Percentiles rank a stretch among this genome's conserved stretches.
Conservation (phyloP, 192 early-diverging fungal genomes). For the Entomortierella parvispora region DNA sequence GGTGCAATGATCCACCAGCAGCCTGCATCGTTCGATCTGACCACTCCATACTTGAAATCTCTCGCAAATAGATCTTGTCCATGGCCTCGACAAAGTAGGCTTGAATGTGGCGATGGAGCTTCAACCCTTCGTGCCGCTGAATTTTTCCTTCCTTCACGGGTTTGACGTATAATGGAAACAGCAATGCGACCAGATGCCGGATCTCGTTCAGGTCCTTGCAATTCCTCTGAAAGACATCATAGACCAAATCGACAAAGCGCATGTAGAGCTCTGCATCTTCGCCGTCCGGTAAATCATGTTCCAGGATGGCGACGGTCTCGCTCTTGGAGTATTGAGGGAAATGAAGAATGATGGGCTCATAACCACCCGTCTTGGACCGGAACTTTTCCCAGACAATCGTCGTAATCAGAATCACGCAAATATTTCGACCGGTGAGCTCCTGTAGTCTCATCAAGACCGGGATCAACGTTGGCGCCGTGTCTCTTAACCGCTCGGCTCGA, state of each 20-base stretch:
- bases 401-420: constrained; percentile 79
- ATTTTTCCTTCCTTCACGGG: constrained; percentile 81
- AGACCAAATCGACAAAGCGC: constrained; percentile 82
- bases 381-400: constrained; percentile 84
- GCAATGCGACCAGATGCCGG: constrained; percentile 78
- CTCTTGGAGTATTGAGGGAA: constrained; percentile 81
- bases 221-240: constrained; percentile 82
- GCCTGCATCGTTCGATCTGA: constrained; percentile 49
- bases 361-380: constrained; percentile 68
- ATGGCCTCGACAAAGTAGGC: constrained; percentile 84
- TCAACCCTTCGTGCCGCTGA: constrained; percentile 70
- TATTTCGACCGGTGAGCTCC: constrained; percentile 68
- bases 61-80: constrained; percentile 89
- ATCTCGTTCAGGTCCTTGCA: constrained; percentile 91
- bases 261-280: constrained; percentile 74
- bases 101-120: constrained; percentile 81
- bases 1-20: constrained; percentile 13
- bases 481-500: constrained; percentile 81
- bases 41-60: constrained; percentile 92
- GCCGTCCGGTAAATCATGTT: constrained; percentile 67
- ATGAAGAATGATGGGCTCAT: constrained; percentile 71
- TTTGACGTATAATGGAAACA: constrained; percentile 90
- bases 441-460: constrained; percentile 75
- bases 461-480: constrained; percentile 72
- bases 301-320: constrained; percentile 78